Evolutionary conservation across 139 green algal genomes (phyloP).

Genomic region (Ettlia oleoabundans): DNA sequence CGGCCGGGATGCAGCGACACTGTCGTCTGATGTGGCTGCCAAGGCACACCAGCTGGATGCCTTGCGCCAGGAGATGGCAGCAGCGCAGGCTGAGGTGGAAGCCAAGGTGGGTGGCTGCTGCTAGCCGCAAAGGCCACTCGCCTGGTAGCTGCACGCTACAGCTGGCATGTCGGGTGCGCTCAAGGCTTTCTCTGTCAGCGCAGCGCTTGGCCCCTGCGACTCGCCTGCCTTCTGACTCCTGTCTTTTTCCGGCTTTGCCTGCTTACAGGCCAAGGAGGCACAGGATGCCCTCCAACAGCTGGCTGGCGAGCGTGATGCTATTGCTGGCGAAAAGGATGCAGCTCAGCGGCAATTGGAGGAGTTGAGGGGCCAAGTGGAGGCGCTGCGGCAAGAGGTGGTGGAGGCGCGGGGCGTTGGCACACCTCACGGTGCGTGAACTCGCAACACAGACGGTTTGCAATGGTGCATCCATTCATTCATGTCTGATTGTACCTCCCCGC

Average conservation of each 20-base stretch:
- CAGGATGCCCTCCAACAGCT: slow-evolving; percentile 15
- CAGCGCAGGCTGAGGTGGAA: background rate
- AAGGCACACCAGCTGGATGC: slow-evolving; percentile 7
- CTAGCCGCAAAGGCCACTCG: too few relatives aligned
- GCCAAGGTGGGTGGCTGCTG: slow-evolving; percentile 5
- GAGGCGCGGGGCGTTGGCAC: slow-evolving; percentile 9
- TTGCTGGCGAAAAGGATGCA: slow-evolving; percentile 17
- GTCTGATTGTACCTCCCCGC: too few relatives aligned
- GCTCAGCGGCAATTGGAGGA: slow-evolving; percentile 11
- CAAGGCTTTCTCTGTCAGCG: too few relatives aligned
- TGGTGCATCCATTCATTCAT: too few relatives aligned
- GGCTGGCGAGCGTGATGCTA: background rate
- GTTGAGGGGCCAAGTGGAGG: slow-evolving; percentile 10
- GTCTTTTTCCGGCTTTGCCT: background rate
- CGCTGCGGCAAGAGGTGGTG: slow-evolving; percentile 23
- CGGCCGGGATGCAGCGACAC: background rate
- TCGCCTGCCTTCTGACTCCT: background rate
- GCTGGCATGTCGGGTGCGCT: too few relatives aligned
- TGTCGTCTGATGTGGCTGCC: background rate
- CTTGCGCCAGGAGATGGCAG: background rate
- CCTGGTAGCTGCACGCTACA: too few relatives aligned
- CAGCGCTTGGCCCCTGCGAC: background rate
- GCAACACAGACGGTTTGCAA: too few relatives aligned
- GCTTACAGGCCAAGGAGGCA: slow-evolving; percentile 4
- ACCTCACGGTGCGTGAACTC: background rate